phyloP scores from a whole-genome alignment of 2,329 filamentous ascomycete species.

The Lachnellula occidentalis region DNA sequence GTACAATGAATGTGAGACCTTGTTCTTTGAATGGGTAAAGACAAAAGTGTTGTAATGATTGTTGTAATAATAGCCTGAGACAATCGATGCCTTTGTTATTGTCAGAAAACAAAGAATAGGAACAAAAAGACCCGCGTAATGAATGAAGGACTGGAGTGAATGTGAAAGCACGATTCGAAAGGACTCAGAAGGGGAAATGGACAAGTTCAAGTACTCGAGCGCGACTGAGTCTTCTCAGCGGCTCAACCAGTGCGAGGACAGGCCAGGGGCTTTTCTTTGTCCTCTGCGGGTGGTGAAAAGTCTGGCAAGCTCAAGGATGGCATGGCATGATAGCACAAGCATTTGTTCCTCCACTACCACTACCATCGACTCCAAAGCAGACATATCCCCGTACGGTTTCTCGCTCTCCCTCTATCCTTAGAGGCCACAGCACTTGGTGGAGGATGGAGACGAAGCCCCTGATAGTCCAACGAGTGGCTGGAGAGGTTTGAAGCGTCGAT shows the following conservation, averaged over 20 bases:
- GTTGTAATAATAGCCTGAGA: not conserved
- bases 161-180: not conserved
- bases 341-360: conserved; percentile 5
- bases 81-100: conserved; percentile 9
- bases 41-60: not conserved
- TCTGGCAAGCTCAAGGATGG: not conserved
- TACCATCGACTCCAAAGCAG: not conserved
- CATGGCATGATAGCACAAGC: not conserved
- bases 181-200: not conserved
- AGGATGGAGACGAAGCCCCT: not conserved
- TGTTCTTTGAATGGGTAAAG: not conserved
- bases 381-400: not conserved
- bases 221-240: not conserved
- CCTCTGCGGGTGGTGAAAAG: not conserved
- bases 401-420: not conserved
- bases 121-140: conserved; percentile 26
- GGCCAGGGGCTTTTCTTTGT: not conserved
- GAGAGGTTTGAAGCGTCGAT: not conserved
- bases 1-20: not conserved
- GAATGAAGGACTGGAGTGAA: conserved; percentile 27
- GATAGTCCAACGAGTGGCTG: conserved; percentile 3
- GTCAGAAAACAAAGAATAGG: conserved; percentile 11
- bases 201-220: conserved; percentile 6
- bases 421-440: not conserved
- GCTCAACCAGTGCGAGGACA: not conserved